Evolutionary conservation across 2,329 filamentous ascomycete genomes (phyloP), one percentile per base, ranked within the genome.

Genomic region (Xylaria polymorpha): DNA sequence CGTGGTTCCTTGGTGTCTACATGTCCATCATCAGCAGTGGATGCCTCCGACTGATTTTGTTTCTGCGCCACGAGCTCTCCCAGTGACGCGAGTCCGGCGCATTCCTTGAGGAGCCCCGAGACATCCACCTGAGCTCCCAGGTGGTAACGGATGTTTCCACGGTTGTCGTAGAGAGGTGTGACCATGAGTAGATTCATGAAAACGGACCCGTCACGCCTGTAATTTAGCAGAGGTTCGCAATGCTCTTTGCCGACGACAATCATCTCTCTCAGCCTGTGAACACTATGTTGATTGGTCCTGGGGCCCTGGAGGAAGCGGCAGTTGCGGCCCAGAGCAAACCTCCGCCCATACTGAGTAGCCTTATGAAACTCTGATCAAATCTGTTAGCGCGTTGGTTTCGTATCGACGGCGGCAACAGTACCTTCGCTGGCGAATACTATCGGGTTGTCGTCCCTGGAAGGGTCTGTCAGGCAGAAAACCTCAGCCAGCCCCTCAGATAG

Each of bases 301-400:
- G 91, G 91, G 0, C 92, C 92, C 77, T 94, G 92, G 1, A 94
- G 85, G 74, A 94, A 94, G 8, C 92, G 88, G 74, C 92, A 94
- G 71, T 94, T 94, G 39, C 91, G 88, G 0, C 92, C 92, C 20
- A 94, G 86, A 3, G 90, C 87, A 76, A 94, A 93, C 65, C 85
- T 86, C 81, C 92, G 88, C 4, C 91, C 91, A 75, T 94, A 94
- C 72, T 94, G 90, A 0, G 91, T 94, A 4, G 90, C 92, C 57
- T 87, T 85, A 73, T 92, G 87, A 73, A 93, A 94, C 78, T 92
- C 91, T 92, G 53, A 10, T 15, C 12, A 14, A 10, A 29, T 39
- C 18, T 46, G 55, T 74, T 61, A 74, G 67, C 57, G 12, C 35
- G 44, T 15, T 43, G 29, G 29, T 53, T 56, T 43, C 53, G 60